A percentile compares a stretch with the other conserved stretches of the same genome.
Evolutionary conservation across 2,329 filamentous ascomycete genomes (phyloP).

Genomic region (Colletotrichum sp.): DNA sequence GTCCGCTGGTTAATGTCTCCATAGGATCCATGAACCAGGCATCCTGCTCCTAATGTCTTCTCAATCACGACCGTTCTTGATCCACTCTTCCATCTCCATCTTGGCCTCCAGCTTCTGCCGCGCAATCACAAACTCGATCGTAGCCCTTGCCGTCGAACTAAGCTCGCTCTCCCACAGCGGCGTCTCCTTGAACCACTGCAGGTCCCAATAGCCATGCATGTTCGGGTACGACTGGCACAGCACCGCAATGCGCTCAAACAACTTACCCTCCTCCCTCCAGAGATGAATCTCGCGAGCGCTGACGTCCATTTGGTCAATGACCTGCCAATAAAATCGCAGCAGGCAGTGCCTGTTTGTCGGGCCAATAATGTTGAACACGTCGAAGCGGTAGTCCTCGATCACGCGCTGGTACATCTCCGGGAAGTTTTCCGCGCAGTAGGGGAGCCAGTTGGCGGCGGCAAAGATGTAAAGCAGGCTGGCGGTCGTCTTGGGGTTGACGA

Average conservation of each 20-base stretch:
- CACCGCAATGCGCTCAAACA: not conserved
- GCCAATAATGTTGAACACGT: fast-evolving
- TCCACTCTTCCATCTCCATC: not conserved
- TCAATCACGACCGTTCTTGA: not conserved
- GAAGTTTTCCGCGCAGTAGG: not conserved
- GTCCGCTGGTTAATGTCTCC: too few relatives aligned
- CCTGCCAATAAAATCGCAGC: not conserved
- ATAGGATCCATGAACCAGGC: not conserved
- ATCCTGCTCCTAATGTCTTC: fast-evolving
- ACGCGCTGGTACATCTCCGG: not conserved
- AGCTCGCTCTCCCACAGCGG: not conserved
- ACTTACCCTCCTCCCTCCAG: not conserved
- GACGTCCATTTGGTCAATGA: fast-evolving
- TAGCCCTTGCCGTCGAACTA: not conserved
- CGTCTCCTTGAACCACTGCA: not conserved
- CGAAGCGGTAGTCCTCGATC: not conserved
- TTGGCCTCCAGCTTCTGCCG: fast-evolving
- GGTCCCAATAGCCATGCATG: not conserved
- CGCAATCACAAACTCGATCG: not conserved
- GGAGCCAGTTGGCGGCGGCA: not conserved
- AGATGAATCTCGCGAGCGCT: not conserved
- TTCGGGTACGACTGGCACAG: not conserved
- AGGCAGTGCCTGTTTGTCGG: not conserved
- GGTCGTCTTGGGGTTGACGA: not conserved
- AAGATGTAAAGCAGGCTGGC: not conserved